These are phyloP conservation scores for Fusarium virguliforme DNA, from an alignment of 2,329 filamentous ascomycete species.

Conservation along the genomic window DNA sequence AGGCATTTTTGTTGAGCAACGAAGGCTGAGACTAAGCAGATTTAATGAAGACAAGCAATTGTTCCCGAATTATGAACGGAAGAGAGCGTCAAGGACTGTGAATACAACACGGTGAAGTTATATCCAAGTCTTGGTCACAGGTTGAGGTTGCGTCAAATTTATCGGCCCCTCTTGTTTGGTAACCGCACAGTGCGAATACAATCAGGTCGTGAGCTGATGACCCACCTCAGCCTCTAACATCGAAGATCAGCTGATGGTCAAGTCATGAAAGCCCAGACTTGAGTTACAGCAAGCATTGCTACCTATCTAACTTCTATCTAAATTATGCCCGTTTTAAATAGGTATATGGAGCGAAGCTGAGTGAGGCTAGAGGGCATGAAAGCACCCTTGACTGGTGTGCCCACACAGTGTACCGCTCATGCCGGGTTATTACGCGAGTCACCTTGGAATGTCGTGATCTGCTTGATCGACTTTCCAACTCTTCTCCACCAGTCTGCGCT, in stretches of 20 bases:
- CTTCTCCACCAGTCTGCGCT: too few relatives aligned
- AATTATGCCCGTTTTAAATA: too few relatives aligned
- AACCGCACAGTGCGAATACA: not conserved
- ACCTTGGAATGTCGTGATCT: not conserved
- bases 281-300: too few relatives aligned
- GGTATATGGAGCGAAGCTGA: too few relatives aligned
- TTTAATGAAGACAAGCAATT: fast-evolving
- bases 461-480: not conserved
- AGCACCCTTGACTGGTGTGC: not conserved
- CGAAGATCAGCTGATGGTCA: not conserved
- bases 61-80: not conserved
- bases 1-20: constrained; percentile 46
- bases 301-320: too few relatives aligned
- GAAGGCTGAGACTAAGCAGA: not conserved
- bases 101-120: not conserved
- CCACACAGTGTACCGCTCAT: not conserved
- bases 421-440: not conserved
- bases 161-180: constrained; percentile 9
- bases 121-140: not conserved
- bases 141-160: not conserved
- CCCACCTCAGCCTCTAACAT: not conserved
- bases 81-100: not conserved
- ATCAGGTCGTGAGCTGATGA: not conserved
- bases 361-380: not conserved
- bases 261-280: fast-evolving